A percentile compares a stretch with the other conserved stretches of the same genome.
Evolutionary conservation across 345 rosid genomes (phyloP).

Genomic region (Salix suchowensis): DNA sequence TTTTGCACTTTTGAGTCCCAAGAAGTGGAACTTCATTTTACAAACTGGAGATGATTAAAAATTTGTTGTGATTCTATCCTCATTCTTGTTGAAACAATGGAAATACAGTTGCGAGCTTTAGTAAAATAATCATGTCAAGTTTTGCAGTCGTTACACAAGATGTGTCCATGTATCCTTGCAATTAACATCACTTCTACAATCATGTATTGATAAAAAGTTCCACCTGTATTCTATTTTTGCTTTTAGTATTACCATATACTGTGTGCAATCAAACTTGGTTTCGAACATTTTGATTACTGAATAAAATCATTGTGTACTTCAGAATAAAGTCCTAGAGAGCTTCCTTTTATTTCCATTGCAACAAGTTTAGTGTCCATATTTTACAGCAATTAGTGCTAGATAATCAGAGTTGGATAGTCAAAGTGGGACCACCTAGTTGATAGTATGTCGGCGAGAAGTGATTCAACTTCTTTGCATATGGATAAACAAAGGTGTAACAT

Average conservation of each 20-base stretch:
- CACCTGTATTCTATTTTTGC: neutral
- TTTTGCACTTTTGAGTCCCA: constrained; percentile 20
- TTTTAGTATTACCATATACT: neutral
- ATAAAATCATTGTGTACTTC: neutral
- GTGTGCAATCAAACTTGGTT: neutral
- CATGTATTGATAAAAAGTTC: no score
- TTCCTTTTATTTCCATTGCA: neutral
- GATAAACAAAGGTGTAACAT: no score
- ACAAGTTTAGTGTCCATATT: neutral
- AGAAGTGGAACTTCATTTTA: constrained; percentile 55
- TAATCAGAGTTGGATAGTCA: neutral
- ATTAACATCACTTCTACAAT: neutral
- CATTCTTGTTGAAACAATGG: neutral
- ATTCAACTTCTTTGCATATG: no score
- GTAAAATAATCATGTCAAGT: neutral
- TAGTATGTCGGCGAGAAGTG: no score
- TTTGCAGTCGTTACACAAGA: neutral
- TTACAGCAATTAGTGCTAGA: neutral
- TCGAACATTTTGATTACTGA: neutral
- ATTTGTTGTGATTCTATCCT: neutral
- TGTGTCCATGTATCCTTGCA: neutral
- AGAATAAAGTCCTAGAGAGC: no score
- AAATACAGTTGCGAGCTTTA: neutral
- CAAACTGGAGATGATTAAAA: constrained; percentile 76
- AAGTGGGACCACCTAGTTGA: no score